phyloP scores from a whole-genome alignment of 306 rosid species.

The Leucaena leucocephala region DNA sequence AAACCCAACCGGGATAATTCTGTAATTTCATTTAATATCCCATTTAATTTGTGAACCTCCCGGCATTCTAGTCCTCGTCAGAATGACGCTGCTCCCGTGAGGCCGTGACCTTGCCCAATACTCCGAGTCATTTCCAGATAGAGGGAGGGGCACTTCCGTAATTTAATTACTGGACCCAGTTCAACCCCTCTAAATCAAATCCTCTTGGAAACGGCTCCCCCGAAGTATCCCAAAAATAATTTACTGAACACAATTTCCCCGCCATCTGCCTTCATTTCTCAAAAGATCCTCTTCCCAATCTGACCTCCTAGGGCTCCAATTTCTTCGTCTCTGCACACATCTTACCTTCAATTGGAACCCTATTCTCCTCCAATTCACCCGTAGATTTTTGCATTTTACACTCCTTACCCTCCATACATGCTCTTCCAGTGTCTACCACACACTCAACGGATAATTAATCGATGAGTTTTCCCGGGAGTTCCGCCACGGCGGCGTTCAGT shows the following conservation, averaged over 20 bases:
- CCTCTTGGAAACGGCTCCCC: conserved; percentile 21
- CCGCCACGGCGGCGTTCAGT: conserved; percentile 44
- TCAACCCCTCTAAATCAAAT: conserved; percentile 38
- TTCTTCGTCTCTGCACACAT: conserved; percentile 3
- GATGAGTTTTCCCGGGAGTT: conserved; percentile 61
- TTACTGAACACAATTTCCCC: conserved; percentile 66
- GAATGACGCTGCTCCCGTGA: background rate
- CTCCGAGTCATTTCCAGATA: background rate
- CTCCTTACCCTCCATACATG: conserved; percentile 51
- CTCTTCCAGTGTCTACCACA: conserved; percentile 41
- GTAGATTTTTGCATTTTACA: conserved; percentile 46
- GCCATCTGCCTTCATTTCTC: conserved; percentile 66
- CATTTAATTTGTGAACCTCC: background rate
- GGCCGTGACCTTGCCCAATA: background rate
- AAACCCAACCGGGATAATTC: background rate
- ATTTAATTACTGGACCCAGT: background rate
- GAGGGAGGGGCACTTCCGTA: conserved; percentile 38
- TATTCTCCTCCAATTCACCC: conserved; percentile 41
- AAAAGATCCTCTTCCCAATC: conserved; percentile 52
- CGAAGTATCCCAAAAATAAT: conserved; percentile 43
- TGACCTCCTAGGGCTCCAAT: conserved; percentile 53
- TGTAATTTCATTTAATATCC: background rate
- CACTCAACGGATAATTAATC: conserved; percentile 50
- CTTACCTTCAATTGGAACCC: conserved; percentile 44
- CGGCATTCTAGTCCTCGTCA: background rate